Percentiles rank a stretch among this genome's conserved stretches.
Evolutionary conservation across 2,329 filamentous ascomycete genomes (phyloP).

Genomic region (Fusarium tuaranense): DNA sequence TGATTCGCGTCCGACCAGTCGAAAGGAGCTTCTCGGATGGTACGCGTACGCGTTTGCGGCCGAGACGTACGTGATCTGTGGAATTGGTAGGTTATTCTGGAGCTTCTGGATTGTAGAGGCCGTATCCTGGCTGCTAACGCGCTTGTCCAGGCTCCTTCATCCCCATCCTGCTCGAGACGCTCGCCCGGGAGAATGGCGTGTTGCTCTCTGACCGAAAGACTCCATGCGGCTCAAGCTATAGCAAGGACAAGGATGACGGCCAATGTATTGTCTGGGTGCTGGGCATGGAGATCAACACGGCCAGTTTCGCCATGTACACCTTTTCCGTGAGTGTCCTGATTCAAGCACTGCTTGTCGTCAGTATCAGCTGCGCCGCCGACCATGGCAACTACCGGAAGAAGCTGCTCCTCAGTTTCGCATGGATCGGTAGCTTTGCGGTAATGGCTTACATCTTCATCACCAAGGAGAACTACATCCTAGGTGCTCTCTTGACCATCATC

Average conservation of each 20-base stretch:
- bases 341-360: constrained; percentile 91
- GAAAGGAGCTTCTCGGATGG: constrained; percentile 91
- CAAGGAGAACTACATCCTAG: constrained; percentile 81
- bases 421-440: constrained; percentile 81
- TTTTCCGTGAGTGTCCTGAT: constrained; percentile 93
- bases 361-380: constrained; percentile 95
- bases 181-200: constrained; percentile 92
- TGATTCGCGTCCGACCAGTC: constrained; percentile 88
- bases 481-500: constrained; percentile 85
- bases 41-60: constrained; percentile 97
- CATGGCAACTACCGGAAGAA: constrained; percentile 93
- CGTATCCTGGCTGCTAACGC: constrained; percentile 11
- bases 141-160: constrained; percentile 82
- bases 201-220: constrained; percentile 80
- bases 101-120: background rate
- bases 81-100: constrained; percentile 66
- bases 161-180: constrained; percentile 92
- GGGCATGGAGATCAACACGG: constrained; percentile 91
- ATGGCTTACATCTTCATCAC: constrained; percentile 89
- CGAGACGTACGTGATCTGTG: constrained; percentile 94
- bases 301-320: constrained; percentile 98
- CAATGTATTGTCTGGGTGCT: constrained; percentile 88
- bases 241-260: constrained; percentile 61
- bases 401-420: constrained; percentile 86
- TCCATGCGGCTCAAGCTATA: constrained; percentile 77